Evolutionary conservation across 148 eudicot genomes (phyloP).

Genomic region (Cornus kousa): DNA sequence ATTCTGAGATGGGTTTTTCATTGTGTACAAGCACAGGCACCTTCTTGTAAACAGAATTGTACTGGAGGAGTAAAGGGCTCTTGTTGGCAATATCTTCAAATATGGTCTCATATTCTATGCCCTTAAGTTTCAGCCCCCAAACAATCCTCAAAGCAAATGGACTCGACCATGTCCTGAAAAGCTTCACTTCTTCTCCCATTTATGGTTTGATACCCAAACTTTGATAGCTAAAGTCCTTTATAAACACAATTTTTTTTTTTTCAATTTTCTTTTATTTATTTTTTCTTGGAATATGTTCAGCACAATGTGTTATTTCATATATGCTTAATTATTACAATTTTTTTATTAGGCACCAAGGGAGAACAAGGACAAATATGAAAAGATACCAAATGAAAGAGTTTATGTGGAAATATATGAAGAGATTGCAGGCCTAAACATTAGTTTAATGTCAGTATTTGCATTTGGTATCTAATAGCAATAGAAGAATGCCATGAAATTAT

Average conservation of each 20-base stretch:
- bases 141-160: slow-evolving; percentile 11
- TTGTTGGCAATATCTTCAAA: slow-evolving; percentile 13
- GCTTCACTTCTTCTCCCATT: background rate
- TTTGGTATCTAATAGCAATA: too few species aligned
- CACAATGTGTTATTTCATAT: too few species aligned
- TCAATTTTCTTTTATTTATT: background rate
- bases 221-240: background rate
- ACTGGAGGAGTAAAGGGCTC: slow-evolving; percentile 5
- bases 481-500: too few species aligned
- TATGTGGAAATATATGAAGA: too few species aligned
- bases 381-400: too few species aligned
- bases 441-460: too few species aligned
- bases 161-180: slow-evolving; percentile 15
- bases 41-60: slow-evolving; percentile 13
- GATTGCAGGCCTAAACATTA: too few species aligned
- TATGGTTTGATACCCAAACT: background rate
- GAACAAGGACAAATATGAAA: too few species aligned
- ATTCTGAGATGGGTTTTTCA: slow-evolving; percentile 10
- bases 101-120: slow-evolving; percentile 10
- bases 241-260: background rate
- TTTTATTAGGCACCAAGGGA: too few species aligned
- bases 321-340: too few species aligned
- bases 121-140: slow-evolving; percentile 13
- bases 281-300: background rate
- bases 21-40: slow-evolving; percentile 9